Evolutionary conservation across 2,329 filamentous ascomycete genomes (phyloP), one percentile per base, ranked within the genome.

Genomic region (Tolypocladium sp.): DNA sequence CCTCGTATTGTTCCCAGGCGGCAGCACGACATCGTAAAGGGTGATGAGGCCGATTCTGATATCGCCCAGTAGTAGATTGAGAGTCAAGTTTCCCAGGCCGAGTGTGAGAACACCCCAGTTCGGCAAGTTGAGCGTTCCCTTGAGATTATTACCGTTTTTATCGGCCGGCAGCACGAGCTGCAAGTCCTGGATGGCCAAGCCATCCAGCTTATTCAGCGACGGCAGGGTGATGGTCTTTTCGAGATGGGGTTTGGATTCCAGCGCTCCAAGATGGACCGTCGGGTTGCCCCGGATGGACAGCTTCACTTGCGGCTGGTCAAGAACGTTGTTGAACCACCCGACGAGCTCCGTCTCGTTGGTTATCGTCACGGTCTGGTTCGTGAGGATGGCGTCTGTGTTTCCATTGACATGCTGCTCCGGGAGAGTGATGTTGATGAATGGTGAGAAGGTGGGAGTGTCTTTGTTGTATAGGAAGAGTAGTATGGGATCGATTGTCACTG

Each of bases 71-170:
- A 73, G 65, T 22, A 80, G 57, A 51, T 79, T 76, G 20, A 80
- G 71, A 0, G 75, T 76, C n/a, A 80, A 56, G 63, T 81, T 76
- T 13, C 79, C 78, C 4, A 79, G 68, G 0, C 72, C 74, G 7
- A 81, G 73, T 1, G 72, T 72, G 2, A 81, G 68, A 1, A 72
- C 66, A 2, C 77, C 77, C 40, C 69, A 67, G 62, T 81, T 81
- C 2, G 79, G 79, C 20, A 82, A 64, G 51, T 70, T 76, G 10
- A 79, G 67, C 1, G 68, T 67, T 1, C 77, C 78, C 33, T 69
- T 70, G 58, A 81, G 65, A 62, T 80, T 80, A 56, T 69, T 70
- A 13, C 75, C 76, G 20, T 77, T 70, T 0, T 67, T 65, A 30
- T 70, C 68, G 6, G 74, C 64, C 1, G 76, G 73, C 2, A 77